Percentiles rank a stretch among this genome's conserved stretches.
Evolutionary conservation across 352 stramenopile genomes (phyloP).

Genomic region (Stramenopiles sp.): DNA sequence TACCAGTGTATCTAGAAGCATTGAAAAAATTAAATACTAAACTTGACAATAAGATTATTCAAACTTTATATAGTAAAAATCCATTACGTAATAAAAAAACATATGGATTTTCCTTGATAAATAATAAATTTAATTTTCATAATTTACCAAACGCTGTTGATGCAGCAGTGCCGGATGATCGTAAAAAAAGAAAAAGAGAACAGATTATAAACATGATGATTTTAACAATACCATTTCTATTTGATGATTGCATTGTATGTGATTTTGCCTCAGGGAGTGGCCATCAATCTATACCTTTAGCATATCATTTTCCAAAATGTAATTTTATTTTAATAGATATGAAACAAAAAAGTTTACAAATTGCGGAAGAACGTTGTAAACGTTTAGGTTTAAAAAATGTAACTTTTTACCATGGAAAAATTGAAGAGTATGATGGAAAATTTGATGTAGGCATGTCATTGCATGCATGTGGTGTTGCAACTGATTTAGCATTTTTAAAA

Average conservation of each 20-base stretch:
- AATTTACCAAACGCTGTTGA: not conserved
- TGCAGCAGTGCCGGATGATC: not conserved
- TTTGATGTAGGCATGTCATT: not conserved
- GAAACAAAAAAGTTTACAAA: not conserved
- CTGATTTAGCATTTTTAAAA: not conserved
- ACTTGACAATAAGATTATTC: not conserved
- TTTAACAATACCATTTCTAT: not conserved
- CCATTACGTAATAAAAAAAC: not conserved
- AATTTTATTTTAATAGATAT: conserved; percentile 9
- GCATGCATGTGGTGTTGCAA: not conserved
- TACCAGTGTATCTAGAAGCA: not conserved
- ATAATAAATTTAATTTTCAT: not conserved
- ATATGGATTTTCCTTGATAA: not conserved
- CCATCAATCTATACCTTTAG: conserved; percentile 1
- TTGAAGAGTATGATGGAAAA: not conserved
- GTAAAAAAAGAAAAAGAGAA: not conserved
- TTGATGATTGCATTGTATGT: not conserved
- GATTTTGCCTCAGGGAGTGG: conserved; percentile 6
- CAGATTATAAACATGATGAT: not conserved
- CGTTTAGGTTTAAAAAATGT: not conserved
- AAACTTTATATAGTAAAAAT: not conserved
- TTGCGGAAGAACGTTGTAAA: not conserved
- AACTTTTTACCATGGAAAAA: not conserved
- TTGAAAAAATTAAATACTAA: not conserved
- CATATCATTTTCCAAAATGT: conserved; percentile 1